Evolutionary conservation across 208 protist species (phyloP).

Genomic region (Leishmania guyanensis): DNA sequence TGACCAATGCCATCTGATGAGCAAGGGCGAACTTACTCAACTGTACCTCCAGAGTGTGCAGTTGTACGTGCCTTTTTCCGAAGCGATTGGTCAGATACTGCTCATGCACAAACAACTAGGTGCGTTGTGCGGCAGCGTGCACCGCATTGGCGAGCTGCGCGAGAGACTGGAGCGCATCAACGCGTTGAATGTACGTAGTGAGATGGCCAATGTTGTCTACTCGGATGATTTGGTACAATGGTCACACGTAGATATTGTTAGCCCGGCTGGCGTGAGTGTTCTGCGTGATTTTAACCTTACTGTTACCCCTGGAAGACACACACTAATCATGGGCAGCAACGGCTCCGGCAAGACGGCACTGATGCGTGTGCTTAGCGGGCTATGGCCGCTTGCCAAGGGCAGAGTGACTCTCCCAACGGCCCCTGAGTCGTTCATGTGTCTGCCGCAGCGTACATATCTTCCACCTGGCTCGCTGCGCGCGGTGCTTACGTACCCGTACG

Average conservation of each 20-base stretch:
- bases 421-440: constrained; percentile 44
- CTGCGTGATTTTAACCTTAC: constrained; percentile 63
- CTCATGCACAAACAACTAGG: constrained; percentile 79
- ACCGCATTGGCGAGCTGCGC: constrained; percentile 82
- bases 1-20: constrained; percentile 39
- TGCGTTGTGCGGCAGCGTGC: constrained; percentile 70
- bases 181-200: constrained; percentile 19
- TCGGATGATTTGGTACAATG: constrained; percentile 49
- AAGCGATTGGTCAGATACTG: constrained; percentile 72
- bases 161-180: constrained; percentile 58
- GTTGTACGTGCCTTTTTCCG: constrained; percentile 78
- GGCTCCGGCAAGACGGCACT: constrained; percentile 91
- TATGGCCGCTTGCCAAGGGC: constrained; percentile 78
- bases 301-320: constrained; percentile 52
- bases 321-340: constrained; percentile 89
- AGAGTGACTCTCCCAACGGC: constrained; percentile 41
- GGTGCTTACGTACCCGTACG: constrained; percentile 78
- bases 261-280: constrained; percentile 46
- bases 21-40: constrained; percentile 57
- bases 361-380: constrained; percentile 57
- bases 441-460: constrained; percentile 85
- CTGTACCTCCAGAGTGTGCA: constrained; percentile 71
- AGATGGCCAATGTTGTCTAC: constrained; percentile 21
- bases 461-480: constrained; percentile 78
- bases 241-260: constrained; percentile 57